Base-by-base conservation (phyloP, 352 stramenopile species). In the Phytophthora vignae region DNA sequence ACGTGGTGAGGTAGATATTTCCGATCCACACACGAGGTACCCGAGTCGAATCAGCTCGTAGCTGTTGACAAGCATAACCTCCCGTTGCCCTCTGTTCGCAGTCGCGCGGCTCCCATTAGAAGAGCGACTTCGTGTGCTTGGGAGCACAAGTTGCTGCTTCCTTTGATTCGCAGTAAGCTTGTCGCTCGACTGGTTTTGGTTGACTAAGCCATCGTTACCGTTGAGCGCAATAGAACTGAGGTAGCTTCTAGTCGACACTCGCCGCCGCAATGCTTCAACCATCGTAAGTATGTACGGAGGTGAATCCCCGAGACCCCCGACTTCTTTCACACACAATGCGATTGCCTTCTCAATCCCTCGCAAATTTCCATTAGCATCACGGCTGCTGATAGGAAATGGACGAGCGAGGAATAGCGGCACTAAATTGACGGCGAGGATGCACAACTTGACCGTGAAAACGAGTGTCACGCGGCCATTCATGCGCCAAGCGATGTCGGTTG, bases 31-130 rank as follows among this genome's bases (percentile, higher is more conserved):
- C 9, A 76, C 53, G 11, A 76, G 21, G 12, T 76, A 76, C 2
- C 64, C 64, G 2, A 79, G 15, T 9, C 63, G 64, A 58, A 73
- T 50, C 31, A 79, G 60, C n/a, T 79, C 69, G 49, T 66, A 74
- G 42, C 49, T 61, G 9, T 56, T 63, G 27, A 77, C 27, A 5
- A 64, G 27, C 2, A 36, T 15, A 29, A 57, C 38, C 38, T n/a
- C 44, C n/a, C 44, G 44, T 19, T 52, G 15, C 9, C 44, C 44
- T 12, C 15, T 22, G 2, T 36, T 36, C 9, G 31, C 31, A 36
- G 31, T 11, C 9, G 31, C 31, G 11, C 11, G 31, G 9, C 8
- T 11, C 31, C 31, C 31, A 10, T 36, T 36, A 36, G 9, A 10
- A 36, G 31, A 10, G 31, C 1, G 9, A 11, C 9, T 36, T 36